phyloP scores from a whole-genome alignment of 2,329 filamentous ascomycete species.

The Talaromyces sp. region DNA sequence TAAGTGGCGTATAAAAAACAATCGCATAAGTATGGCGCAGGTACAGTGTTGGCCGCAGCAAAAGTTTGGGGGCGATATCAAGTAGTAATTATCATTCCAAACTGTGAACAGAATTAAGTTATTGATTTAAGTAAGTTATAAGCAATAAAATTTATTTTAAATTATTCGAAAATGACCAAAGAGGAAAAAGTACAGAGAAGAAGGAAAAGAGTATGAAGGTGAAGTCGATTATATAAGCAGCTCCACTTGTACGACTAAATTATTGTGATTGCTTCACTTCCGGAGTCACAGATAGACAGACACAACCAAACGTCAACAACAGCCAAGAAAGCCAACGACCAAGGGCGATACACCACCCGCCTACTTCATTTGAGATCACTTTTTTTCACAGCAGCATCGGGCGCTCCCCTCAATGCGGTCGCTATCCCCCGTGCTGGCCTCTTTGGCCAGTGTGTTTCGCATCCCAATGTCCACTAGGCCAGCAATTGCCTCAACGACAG shows the following conservation, averaged over 20 bases:
- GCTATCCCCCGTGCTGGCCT: constrained; percentile 36
- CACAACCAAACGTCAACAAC: neutral
- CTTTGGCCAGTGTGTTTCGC: constrained; percentile 40
- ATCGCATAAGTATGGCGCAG: neutral
- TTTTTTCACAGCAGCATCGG: neutral
- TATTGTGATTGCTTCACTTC: neutral
- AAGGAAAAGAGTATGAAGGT: neutral
- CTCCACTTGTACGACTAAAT: neutral
- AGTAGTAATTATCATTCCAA: neutral
- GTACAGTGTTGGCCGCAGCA: neutral
- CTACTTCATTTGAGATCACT: neutral
- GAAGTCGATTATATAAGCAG: neutral
- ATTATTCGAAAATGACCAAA: neutral
- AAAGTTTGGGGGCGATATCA: neutral
- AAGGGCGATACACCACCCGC: neutral
- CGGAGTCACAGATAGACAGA: neutral
- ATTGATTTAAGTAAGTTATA: no score
- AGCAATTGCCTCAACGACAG: constrained; percentile 16
- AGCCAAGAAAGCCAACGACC: neutral
- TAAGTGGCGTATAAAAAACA: neutral
- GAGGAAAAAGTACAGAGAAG: neutral
- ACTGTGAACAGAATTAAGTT: no score
- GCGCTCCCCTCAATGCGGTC: constrained; percentile 11
- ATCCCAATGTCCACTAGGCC: constrained; percentile 20
- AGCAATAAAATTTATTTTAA: neutral